These are phyloP conservation scores for Ajuga reptans DNA, from an alignment of 305 asterid species.

Conservation along the genomic window DNA sequence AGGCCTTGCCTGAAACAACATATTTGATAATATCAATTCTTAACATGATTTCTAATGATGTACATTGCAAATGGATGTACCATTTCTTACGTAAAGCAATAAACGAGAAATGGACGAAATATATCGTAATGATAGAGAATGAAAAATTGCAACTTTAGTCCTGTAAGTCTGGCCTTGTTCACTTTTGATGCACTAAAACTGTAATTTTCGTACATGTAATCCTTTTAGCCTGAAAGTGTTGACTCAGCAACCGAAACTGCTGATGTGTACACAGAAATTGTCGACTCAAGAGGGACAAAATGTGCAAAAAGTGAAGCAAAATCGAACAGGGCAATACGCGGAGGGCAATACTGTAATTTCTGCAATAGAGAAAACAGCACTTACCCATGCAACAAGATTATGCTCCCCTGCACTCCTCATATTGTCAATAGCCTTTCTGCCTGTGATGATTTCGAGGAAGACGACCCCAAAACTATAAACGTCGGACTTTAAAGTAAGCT, in stretches of 20 bases:
- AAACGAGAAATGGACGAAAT: neutral
- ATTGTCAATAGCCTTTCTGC: constrained; percentile 89
- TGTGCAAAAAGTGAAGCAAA: neutral
- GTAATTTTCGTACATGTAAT: neutral
- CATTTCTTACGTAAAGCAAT: neutral
- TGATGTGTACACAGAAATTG: too few species aligned
- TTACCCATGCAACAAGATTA: constrained; percentile 95
- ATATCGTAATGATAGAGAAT: neutral
- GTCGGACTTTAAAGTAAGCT: constrained; percentile 86
- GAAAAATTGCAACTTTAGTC: too few species aligned
- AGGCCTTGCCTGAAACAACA: constrained; percentile 61
- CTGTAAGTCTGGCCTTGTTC: neutral
- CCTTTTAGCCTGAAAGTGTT: neutral
- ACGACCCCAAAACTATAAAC: constrained; percentile 96
- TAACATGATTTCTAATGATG: neutral
- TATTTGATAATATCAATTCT: neutral
- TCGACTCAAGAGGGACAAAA: too few species aligned
- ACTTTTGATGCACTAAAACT: neutral
- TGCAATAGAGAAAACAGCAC: too few species aligned
- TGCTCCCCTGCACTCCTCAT: constrained; percentile 61
- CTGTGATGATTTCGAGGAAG: constrained; percentile 88
- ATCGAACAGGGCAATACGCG: neutral
- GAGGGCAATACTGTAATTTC: too few species aligned
- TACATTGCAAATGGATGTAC: neutral
- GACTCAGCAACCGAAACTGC: neutral